Evolutionary conservation across 176 grass and related monocot genomes (phyloP), one percentile per base, ranked within the genome.

Genomic region (Ensete ventricosum): DNA sequence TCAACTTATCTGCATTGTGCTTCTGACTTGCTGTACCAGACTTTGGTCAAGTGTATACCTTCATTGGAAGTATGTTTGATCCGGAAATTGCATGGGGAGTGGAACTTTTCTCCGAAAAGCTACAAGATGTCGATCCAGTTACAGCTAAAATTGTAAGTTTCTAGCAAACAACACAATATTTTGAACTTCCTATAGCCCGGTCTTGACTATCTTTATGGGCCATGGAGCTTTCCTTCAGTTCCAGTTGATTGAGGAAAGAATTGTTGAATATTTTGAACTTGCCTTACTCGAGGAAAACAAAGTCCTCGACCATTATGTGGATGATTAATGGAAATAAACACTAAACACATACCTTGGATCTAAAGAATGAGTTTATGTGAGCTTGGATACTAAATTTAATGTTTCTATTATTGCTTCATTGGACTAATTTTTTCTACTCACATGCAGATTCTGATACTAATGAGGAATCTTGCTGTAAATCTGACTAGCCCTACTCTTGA

Each of bases 61-160:
- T 98, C 78, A 72, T 98, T 13, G 94, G 94, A n/a, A 87, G 90
- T 75, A 83, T 98, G 59, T 93, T 98, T 81, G 94, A 98, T 75
- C 88, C 88, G 0, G 69, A 82, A 67, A 81, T 79, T 20, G 54
- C 68, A 1, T 82, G 86, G 26, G 23, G 58, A 16, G 12, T 52
- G 4, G 60, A 77, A 23, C 27, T 53, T 25, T 52, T 64, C 65
- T 64, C 65, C 21, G 60, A 77, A 64, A 77, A 77, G 75, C 10
- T 77, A 24, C 48, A 77, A 60, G 60, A 77, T 20, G 25, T 65
- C 59, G 75, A 77, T 77, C 49, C 75, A 51, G 22, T 65, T 10
- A 64, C 75, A 11, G 75, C 57, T 11, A 77, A 77, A 53, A 65
- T 60, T 52, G 75, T 77, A 64, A 64, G 75, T 77, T 63, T 50